Conservation (phyloP, 192 early-diverging fungal genomes). For the Coemansia sp. region DNA sequence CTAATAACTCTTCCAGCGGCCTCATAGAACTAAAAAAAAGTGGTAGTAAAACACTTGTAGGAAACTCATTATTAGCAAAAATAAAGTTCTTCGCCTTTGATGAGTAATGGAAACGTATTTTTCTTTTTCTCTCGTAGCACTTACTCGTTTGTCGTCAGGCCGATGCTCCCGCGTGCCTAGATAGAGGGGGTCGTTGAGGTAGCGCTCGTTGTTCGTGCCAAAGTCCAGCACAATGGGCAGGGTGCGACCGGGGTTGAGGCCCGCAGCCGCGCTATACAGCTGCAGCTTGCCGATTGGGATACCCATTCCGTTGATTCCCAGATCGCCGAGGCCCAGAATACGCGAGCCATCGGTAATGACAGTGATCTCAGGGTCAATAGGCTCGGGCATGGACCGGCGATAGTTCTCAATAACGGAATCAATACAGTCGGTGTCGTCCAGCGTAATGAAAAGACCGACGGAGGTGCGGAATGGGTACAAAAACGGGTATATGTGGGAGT, state of each 20-base stretch:
- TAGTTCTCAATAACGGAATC: slow-evolving; percentile 74
- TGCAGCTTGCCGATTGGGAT: slow-evolving; percentile 94
- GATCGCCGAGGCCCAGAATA: slow-evolving; percentile 91
- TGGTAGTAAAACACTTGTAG: too few relatives aligned
- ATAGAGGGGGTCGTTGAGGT: slow-evolving; percentile 82
- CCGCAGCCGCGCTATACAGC: slow-evolving; percentile 79
- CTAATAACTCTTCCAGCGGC: slow-evolving; percentile 78
- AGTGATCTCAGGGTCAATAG: slow-evolving; percentile 70
- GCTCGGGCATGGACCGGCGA: slow-evolving; percentile 59
- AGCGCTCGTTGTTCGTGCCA: slow-evolving; percentile 81
- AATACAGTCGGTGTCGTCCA: slow-evolving; percentile 67
- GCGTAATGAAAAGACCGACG: slow-evolving; percentile 82
- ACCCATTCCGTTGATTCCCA: slow-evolving; percentile 90
- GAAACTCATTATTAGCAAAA: slow-evolving; percentile 10
- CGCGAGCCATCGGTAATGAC: slow-evolving; percentile 92
- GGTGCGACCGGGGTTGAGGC: slow-evolving; percentile 78
- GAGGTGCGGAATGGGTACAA: slow-evolving; percentile 65
- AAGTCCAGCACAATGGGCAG: slow-evolving; percentile 90
- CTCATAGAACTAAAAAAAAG: slow-evolving; percentile 58
- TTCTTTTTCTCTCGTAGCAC: neutral
- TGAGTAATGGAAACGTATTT: too few relatives aligned
- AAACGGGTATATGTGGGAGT: slow-evolving; percentile 82
- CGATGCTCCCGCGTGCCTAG: slow-evolving; percentile 69
- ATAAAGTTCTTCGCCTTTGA: too few relatives aligned
- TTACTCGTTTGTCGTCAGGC: slow-evolving; percentile 54